phyloP scores from a whole-genome alignment of 768 basidiomycete genomes.

The Rhodotorula graminis region DNA sequence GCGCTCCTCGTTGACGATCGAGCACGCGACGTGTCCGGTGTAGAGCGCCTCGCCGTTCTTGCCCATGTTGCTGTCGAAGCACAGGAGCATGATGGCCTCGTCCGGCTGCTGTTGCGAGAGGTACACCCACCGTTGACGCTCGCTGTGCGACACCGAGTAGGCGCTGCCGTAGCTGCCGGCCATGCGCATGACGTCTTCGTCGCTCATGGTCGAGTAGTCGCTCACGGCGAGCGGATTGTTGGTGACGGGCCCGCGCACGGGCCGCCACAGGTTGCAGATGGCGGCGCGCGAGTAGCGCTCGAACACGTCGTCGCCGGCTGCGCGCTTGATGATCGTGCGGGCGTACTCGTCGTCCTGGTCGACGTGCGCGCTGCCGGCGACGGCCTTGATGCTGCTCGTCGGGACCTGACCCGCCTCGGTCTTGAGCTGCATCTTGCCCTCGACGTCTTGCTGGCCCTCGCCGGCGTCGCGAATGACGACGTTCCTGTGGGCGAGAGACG shows the following conservation, averaged over 20 bases:
- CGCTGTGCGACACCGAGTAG: constrained; percentile 9
- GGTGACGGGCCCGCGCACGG: constrained; percentile 22
- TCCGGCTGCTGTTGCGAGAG: constrained; percentile 15
- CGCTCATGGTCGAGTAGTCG: constrained; percentile 8
- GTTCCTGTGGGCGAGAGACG: not conserved
- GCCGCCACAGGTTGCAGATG: constrained; percentile 32
- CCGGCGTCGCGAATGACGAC: constrained; percentile 5
- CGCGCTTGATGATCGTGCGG: constrained; percentile 12
- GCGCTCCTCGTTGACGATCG: constrained; percentile 12
- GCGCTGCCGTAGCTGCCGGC: constrained; percentile 19
- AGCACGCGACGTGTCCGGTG: constrained; percentile 21
- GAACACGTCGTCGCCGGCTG: constrained; percentile 23
- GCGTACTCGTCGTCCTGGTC: constrained; percentile 31
- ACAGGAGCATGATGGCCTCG: constrained; percentile 15
- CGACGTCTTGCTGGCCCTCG: not conserved
- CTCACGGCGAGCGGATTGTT: constrained; percentile 26
- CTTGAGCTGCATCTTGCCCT: constrained; percentile 6
- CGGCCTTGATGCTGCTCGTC: constrained; percentile 5
- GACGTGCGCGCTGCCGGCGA: constrained; percentile 17
- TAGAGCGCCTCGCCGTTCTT: constrained; percentile 7
- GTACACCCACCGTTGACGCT: constrained; percentile 24
- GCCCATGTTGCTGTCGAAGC: constrained; percentile 29
- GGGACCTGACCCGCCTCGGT: constrained; percentile 2
- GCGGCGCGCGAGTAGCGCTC: constrained; percentile 13
- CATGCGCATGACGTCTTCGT: constrained; percentile 11